Evolutionary conservation across 225 moss, liverwort and hornwort species (phyloP).

Genomic region (Climacium dendroides): DNA sequence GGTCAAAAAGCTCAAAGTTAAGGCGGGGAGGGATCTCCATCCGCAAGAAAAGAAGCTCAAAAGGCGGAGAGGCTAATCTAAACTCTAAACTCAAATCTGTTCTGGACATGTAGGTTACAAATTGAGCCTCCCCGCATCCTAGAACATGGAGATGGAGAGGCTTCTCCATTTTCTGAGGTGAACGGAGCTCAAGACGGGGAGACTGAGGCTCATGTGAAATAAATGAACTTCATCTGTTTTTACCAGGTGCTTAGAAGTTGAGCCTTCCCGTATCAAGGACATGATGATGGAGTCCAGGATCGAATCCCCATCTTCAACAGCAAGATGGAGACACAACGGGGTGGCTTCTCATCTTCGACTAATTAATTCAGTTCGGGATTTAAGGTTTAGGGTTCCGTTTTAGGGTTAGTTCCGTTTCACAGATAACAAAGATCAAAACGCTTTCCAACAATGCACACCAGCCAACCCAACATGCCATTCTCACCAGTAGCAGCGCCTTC

Average conservation of each 20-base stretch:
- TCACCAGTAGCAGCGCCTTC: conserved; percentile 12
- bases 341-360: neutral
- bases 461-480: neutral
- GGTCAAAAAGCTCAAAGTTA: neutral
- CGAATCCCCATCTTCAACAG: neutral
- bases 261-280: neutral
- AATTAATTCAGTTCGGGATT: neutral
- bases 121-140: neutral
- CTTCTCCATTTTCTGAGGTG: neutral
- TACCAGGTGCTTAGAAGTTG: neutral
- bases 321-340: neutral
- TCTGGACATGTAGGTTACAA: neutral
- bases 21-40: neutral
- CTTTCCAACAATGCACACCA: neutral
- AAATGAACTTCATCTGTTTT: neutral
- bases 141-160: neutral
- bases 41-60: neutral
- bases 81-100: neutral
- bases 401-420: neutral
- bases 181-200: neutral
- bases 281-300: neutral
- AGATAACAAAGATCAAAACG: neutral
- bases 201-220: neutral
- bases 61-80: neutral
- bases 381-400: neutral